phyloP scores from a whole-genome alignment of 805 yeast genomes.

The Kluyveromyces dobzhanskii region DNA sequence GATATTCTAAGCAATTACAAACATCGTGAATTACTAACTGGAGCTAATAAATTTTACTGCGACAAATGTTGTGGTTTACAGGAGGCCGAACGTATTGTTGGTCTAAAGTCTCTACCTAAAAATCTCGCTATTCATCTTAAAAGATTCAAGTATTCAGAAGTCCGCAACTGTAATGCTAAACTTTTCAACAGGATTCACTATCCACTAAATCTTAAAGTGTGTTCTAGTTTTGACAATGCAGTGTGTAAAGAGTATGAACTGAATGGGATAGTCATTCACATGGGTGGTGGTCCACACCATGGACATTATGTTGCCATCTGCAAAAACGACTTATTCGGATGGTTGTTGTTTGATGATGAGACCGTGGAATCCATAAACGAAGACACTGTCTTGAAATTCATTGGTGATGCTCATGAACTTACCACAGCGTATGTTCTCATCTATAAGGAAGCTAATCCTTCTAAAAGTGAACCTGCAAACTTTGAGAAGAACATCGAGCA shows the following conservation, averaged over 20 bases:
- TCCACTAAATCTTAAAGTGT: slow-evolving; percentile 62
- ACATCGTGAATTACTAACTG: slow-evolving; percentile 76
- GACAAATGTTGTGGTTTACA: slow-evolving; percentile 84
- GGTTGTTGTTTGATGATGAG: slow-evolving; percentile 94
- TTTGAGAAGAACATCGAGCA: slow-evolving; percentile 17
- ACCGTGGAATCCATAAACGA: slow-evolving; percentile 85
- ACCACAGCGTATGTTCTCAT: slow-evolving; percentile 89
- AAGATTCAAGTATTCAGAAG: slow-evolving; percentile 86
- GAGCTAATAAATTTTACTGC: slow-evolving; percentile 86
- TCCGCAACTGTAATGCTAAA: slow-evolving; percentile 71
- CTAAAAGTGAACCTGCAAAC: background rate
- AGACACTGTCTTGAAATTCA: slow-evolving; percentile 70
- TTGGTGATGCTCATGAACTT: slow-evolving; percentile 80
- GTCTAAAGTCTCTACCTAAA: slow-evolving; percentile 67
- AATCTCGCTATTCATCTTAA: slow-evolving; percentile 78
- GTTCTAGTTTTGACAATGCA: slow-evolving; percentile 39
- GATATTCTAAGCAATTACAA: slow-evolving; percentile 40
- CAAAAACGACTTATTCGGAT: slow-evolving; percentile 67
- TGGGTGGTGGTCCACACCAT: slow-evolving; percentile 97
- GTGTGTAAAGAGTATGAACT: slow-evolving; percentile 60
- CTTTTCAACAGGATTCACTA: slow-evolving; percentile 79
- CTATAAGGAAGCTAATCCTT: slow-evolving; percentile 48
- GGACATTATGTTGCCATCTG: slow-evolving; percentile 91
- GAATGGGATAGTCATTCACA: slow-evolving; percentile 81
- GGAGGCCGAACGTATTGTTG: slow-evolving; percentile 88